Evolutionary conservation across 2,329 filamentous ascomycete genomes (phyloP).

Genomic region (Ascochyta pisi): DNA sequence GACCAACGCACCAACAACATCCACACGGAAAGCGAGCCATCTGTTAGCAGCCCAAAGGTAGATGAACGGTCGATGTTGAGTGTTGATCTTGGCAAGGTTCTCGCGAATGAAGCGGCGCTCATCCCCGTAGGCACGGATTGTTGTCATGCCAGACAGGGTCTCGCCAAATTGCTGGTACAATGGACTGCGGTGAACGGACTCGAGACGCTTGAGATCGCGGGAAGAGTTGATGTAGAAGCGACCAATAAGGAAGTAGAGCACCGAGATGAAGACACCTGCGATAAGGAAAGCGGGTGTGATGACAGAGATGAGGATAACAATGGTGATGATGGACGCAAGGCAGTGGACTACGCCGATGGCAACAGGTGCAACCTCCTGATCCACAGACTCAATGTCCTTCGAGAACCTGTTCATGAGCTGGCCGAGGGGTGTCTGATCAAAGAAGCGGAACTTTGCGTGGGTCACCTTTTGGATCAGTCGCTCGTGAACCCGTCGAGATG

Average conservation of each 20-base stretch:
- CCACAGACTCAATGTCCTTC: conserved; percentile 92
- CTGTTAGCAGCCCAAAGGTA: conserved; percentile 96
- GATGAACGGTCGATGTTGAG: conserved; percentile 90
- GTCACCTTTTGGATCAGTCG: conserved; percentile 79
- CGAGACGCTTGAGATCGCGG: conserved; percentile 92
- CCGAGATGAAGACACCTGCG: conserved; percentile 82
- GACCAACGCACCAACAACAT: conserved; percentile 87
- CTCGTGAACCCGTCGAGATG: conserved; percentile 84
- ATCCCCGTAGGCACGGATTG: conserved; percentile 94
- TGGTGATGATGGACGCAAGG: conserved; percentile 76
- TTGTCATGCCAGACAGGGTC: conserved; percentile 91
- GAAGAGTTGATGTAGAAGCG: conserved; percentile 90
- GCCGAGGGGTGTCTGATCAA: conserved; percentile 92
- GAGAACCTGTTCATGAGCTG: conserved; percentile 99
- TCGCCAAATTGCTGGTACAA: conserved; percentile 98
- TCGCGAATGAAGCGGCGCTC: conserved; percentile 92
- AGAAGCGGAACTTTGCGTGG: conserved; percentile 95
- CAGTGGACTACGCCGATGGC: conserved; percentile 79
- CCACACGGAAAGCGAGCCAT: conserved; percentile 93
- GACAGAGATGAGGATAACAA: conserved; percentile 82
- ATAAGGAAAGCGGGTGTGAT: conserved; percentile 93
- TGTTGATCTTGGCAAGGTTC: conserved; percentile 87
- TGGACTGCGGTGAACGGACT: conserved; percentile 92
- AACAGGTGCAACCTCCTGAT: conserved; percentile 93
- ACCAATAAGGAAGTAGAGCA: conserved; percentile 82